Evolutionary conservation across 2,329 filamentous ascomycete species (phyloP), one percentile per base, ranked within the genome.

Genomic region (Lecanosticta acicola): DNA sequence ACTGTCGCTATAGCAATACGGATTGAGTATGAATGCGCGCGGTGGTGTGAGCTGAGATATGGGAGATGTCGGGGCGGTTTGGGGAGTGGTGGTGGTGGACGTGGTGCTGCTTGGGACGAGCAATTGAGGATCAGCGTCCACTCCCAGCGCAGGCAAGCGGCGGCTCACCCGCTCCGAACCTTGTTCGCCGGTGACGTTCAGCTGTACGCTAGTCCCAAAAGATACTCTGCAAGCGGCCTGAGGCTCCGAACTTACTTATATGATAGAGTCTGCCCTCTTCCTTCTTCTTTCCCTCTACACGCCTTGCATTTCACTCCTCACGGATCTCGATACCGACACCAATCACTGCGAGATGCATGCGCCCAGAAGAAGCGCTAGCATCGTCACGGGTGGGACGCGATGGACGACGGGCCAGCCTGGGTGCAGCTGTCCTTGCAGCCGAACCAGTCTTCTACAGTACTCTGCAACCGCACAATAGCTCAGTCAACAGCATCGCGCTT

Each of bases 1-100:
- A 17, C 8, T 37, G 35, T 18, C 16, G 35, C 3, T 37, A 4
- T 16, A 37, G 14, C 17, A 19, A 19, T 37, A 17, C 8, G 5
- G 35, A 19, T 10, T n/a, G 11, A 4, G 8, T 37, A 37, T 37
- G 35, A 19, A 17, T 16, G 35, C 14, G 35, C 35, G 35, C 8
- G 18, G 35, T 26, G 4, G 39, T 34, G 40, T 29, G 24, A 29
- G 24, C 11, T 11, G 24, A 29, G 24, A 29, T 7, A 11, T 5
- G 24, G 11, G 5, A 29, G 18, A 14, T 21, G 21, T 37, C 17
- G 13, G 13, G 14, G 32, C 20, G 32, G 32, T 35, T 4, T 37
- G 17, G 34, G 10, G n/a, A 18, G 16, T 19, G 13, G 41, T 19
- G 41, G 32, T 36, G 32, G 32, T 43, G 41, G 32, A 18, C 14